Evolutionary conservation across 2,329 filamentous ascomycete genomes (phyloP), one percentile per base, ranked within the genome.

Genomic region (Apiospora sp.): DNA sequence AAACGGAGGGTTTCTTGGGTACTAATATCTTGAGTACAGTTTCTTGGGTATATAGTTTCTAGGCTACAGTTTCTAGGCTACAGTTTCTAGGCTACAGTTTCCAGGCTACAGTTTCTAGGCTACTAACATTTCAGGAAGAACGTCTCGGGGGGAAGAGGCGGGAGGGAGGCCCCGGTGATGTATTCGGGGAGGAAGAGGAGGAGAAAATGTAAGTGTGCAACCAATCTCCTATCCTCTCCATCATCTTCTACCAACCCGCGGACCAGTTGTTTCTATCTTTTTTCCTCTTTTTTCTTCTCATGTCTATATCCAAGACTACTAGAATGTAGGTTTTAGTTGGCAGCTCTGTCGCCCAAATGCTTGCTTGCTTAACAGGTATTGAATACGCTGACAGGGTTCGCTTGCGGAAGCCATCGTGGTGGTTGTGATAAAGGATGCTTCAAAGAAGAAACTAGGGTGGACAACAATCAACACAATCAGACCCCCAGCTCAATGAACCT

Each of bases 391-490:
- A 41, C 58, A 64, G n/a, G 58, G 34, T n/a, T 64, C 19, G 58
- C 19, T 64, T 64, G 58, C 58, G 58, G 58, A 64, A n/a, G 58
- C 58, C 58, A 24, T 41, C 34, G 34, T 64, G 22, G 19, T 64
- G 22, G 30, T 24, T 41, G 58, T 34, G 58, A 64, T 64, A 64
- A 64, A 64, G 58, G 19, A n/a, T 12, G 58, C 19, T 13, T 64
- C 58, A 64, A 64, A 64, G 58, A 64, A 64, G 58, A 64, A 37
- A 34, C 58, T 19, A 41, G 13, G 14, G 41, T n/a, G 19, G 22
- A 64, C 34, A 41, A n/a, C n/a, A 64, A 41, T n/a, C 30, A n/a
- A 2, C 30, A 14, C 58, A 64, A 41, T 37, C n/a, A 64, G 10
- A 4, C 37, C 19, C 34, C 19, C 34, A n/a, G 10, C 10, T 64